These are phyloP conservation scores for Thalassiosira profunda DNA, from an alignment of 108 stramenopile genomes.

Conservation along the genomic window DNA sequence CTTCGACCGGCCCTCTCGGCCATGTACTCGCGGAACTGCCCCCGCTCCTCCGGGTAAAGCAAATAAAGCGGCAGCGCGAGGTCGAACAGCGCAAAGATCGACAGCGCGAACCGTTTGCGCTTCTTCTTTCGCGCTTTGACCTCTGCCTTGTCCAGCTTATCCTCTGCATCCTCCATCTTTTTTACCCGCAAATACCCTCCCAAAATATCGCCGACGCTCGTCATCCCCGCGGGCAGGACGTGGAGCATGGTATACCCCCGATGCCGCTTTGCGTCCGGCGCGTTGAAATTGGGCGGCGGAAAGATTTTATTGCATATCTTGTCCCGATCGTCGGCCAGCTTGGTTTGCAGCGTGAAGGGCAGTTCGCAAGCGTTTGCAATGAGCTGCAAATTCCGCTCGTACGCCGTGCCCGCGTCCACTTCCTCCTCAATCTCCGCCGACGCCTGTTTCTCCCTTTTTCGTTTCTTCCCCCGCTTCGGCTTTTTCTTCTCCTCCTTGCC, in stretches of 20 bases:
- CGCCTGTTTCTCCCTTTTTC: background rate
- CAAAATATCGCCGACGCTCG: conserved; percentile 17
- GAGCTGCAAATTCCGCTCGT: conserved; percentile 4
- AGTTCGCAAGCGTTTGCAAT: conserved; percentile 26
- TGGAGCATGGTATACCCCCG: conserved; percentile 38
- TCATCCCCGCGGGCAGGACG: conserved; percentile 13
- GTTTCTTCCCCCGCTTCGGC: conserved; percentile 24
- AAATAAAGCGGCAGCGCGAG: conserved; percentile 44
- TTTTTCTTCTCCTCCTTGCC: conserved; percentile 1
- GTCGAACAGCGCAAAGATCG: conserved; percentile 38
- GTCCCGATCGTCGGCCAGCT: conserved; percentile 48
- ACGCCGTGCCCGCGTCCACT: background rate
- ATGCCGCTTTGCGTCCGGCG: background rate
- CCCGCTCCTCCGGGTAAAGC: conserved; percentile 46
- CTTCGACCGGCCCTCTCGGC: background rate
- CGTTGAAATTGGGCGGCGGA: conserved; percentile 13
- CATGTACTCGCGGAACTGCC: conserved; percentile 28
- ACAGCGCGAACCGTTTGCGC: conserved; percentile 34
- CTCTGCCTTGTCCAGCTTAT: conserved; percentile 19
- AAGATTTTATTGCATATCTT: conserved; percentile 39
- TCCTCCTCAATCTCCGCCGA: background rate
- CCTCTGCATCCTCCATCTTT: conserved; percentile 30
- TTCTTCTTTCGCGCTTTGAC: conserved; percentile 39
- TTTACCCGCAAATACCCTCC: conserved; percentile 17
- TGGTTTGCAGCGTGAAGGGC: conserved; percentile 51